Evolutionary conservation across 306 rosid species (phyloP).

Genomic region (Begonia masoniana): DNA sequence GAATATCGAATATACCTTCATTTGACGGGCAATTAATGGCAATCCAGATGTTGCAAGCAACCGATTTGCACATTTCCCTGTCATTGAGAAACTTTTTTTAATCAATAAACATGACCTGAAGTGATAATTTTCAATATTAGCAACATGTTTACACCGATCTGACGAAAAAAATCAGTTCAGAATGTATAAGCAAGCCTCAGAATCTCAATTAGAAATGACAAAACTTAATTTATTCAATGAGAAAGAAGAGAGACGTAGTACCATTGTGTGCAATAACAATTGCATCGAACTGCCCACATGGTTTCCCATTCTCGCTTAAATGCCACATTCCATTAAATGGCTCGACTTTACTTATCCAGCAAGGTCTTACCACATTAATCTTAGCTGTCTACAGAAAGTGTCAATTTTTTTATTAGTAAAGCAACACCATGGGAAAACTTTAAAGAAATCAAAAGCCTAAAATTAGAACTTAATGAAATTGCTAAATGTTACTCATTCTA

Average conservation of each 20-base stretch:
- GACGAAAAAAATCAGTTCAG: too few species aligned
- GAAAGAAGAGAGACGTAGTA: neutral
- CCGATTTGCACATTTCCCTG: conserved; percentile 96
- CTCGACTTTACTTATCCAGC: conserved; percentile 88
- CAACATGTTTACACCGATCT: too few species aligned
- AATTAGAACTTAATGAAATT: too few species aligned
- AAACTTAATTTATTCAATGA: neutral
- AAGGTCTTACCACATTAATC: conserved; percentile 65
- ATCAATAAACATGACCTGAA: too few species aligned
- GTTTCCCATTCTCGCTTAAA: conserved; percentile 81
- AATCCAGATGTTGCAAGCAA: conserved; percentile 79
- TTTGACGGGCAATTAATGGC: conserved; percentile 68
- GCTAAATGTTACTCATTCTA: too few species aligned
- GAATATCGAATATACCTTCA: conserved; percentile 43
- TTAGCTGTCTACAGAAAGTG: conserved; percentile 33
- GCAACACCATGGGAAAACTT: too few species aligned
- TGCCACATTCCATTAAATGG: conserved; percentile 95
- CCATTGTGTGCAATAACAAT: conserved; percentile 95
- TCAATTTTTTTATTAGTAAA: neutral
- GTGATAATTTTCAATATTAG: too few species aligned
- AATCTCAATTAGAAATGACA: too few species aligned
- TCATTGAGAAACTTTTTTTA: neutral
- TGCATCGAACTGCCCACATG: conserved; percentile 73
- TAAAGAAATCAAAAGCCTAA: too few species aligned
- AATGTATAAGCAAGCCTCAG: too few species aligned